These are phyloP conservation scores for Didymosphaeria variabile DNA, from an alignment of 2,329 filamentous ascomycete species.

Conservation along the genomic window DNA sequence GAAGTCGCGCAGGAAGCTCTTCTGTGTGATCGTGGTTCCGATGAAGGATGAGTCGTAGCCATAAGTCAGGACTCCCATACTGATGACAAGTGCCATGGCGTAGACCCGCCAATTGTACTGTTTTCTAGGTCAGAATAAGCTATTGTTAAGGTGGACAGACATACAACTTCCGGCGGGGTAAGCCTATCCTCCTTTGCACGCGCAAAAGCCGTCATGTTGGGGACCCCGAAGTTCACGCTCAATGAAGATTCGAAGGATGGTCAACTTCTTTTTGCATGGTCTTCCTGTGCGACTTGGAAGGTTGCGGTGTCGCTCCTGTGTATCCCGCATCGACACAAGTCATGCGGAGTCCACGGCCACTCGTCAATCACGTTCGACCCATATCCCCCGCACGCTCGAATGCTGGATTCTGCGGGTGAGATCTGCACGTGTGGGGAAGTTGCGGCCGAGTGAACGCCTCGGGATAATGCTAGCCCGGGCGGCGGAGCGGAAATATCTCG, in stretches of 20 bases:
- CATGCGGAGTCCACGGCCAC: neutral
- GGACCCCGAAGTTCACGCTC: neutral
- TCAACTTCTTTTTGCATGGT: neutral
- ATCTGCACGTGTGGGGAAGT: conserved; percentile 4
- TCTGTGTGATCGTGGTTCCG: conserved; percentile 62
- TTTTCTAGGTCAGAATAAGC: neutral
- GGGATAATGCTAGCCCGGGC: neutral
- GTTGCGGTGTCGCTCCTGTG: neutral
- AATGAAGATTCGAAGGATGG: neutral
- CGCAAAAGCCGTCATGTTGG: conserved; percentile 49
- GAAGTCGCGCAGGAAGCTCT: conserved; percentile 59
- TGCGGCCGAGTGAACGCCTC: neutral
- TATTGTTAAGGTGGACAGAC: conserved; percentile 16
- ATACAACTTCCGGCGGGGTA: conserved; percentile 61
- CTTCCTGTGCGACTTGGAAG: neutral
- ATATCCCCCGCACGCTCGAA: neutral
- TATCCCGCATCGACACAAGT: neutral
- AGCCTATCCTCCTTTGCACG: conserved; percentile 64
- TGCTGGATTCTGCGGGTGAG: neutral
- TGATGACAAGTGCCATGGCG: conserved; percentile 58
- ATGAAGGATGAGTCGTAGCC: conserved; percentile 65
- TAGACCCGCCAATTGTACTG: conserved; percentile 63
- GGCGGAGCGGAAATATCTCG: neutral
- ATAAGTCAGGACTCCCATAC: conserved; percentile 58
- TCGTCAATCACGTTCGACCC: neutral